Base-by-base conservation (phyloP, 192 early-diverging fungal species). In the Rhizoclosmatium sp. region DNA sequence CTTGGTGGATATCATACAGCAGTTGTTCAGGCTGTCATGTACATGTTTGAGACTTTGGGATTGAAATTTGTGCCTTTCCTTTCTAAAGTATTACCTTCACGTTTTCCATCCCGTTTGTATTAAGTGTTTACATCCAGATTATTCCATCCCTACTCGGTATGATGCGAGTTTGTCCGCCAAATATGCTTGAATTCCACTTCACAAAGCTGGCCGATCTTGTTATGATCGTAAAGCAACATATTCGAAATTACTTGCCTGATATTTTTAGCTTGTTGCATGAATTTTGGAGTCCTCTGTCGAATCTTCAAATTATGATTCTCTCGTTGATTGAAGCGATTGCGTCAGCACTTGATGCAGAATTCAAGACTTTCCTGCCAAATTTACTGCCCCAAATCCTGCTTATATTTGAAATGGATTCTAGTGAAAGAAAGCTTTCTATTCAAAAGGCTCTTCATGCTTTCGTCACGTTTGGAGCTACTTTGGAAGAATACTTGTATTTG, bases 401-500 rank as follows among this genome's bases (percentile, higher is more conserved):
- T 12, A 93, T 95, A 49, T 93, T 97, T 75, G 95, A 96, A 49
- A 77, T 77, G 5, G 95, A 98, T 75, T 84, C 87, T 0, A 91
- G 91, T 0, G 94, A 95, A 21, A 76, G 85, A 16, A 88, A 92
- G 40, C 83, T 80, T 67, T 90, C 92, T 0, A 85, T 86, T 12
- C 87, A 89, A 21, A 90, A 91, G 68, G 91, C 93, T 0, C 74
- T 98, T 12, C 90, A 95, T 60, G 94, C 93, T 2, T 87, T 98
- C 69, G 84, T 91, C 5, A 91, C 92, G 3, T 93, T 98, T 85
- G 94, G 94, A 2, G 85, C 92, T 2, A 96, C 95, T 71, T 89
- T 97, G 56, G 96, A 98, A 74, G 95, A 94, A 71, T 98, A 97
- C 75, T 87, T 98, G 83, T 93, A 95, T 81, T 85, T 98, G 21